Conservation (phyloP, 2,329 filamentous ascomycete species). For the Zymoseptoria crescenta region DNA sequence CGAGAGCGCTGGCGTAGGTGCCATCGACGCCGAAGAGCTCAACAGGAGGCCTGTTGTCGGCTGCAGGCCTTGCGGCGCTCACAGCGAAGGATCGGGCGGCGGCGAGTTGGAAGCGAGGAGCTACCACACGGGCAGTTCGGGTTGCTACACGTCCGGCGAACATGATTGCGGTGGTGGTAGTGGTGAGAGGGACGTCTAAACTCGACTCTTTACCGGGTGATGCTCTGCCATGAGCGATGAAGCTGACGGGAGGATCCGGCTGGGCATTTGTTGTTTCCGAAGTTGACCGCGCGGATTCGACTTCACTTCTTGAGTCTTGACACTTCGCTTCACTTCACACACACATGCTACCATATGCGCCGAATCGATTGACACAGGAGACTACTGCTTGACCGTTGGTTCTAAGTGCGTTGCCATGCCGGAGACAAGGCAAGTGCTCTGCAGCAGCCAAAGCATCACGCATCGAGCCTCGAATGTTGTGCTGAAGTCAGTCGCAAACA, state of each 20-base stretch:
- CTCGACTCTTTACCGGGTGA: neutral
- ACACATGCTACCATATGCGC: no score
- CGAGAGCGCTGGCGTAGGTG: constrained; percentile 96
- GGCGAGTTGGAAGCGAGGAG: constrained; percentile 52
- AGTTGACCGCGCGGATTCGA: neutral
- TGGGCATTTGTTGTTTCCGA: neutral
- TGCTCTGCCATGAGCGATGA: neutral
- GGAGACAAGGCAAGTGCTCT: neutral
- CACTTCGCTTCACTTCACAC: neutral
- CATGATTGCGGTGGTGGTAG: constrained; percentile 38
- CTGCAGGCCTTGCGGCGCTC: constrained; percentile 39
- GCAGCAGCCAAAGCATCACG: neutral
- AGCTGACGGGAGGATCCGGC: constrained; percentile 1
- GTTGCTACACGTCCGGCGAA: constrained; percentile 49
- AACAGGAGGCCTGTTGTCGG: neutral
- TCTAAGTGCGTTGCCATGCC: no score
- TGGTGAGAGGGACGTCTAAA: constrained; percentile 1
- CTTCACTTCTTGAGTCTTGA: neutral
- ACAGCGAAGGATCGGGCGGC: constrained; percentile 73
- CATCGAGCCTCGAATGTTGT: neutral
- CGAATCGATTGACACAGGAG: no score
- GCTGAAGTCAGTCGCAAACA: neutral
- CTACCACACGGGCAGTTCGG: constrained; percentile 49
- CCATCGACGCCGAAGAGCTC: constrained; percentile 91
- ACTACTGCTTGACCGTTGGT: no score